A percentile compares a stretch with the other conserved stretches of the same genome.
Evolutionary conservation across 1,139 yeast species (phyloP).

Genomic region (Martiniozyma asiatica): DNA sequence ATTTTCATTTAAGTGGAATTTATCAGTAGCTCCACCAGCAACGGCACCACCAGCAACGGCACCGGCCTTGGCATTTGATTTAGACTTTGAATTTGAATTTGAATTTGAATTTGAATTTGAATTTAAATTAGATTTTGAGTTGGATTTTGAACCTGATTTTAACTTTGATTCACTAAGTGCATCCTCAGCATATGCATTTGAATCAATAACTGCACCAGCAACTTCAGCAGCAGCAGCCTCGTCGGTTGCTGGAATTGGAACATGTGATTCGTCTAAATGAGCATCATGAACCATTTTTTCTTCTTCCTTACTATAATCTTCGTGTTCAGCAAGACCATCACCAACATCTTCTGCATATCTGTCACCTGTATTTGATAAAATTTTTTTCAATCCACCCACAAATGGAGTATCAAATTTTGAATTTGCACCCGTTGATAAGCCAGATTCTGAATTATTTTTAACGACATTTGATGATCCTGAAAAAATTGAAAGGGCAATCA

Average conservation of each 20-base stretch:
- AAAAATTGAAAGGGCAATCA: too few relatives aligned
- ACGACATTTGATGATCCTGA: too few relatives aligned
- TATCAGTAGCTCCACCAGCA: conserved; percentile 6
- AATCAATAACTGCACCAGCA: too few relatives aligned
- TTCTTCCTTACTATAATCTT: background rate
- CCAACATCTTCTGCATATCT: background rate
- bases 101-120: background rate
- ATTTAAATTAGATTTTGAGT: background rate
- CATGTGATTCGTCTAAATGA: background rate
- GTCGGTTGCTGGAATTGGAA: too few relatives aligned
- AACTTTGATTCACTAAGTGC: background rate
- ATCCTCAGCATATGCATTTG: background rate
- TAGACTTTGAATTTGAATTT: background rate
- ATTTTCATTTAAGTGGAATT: conserved; percentile 2
- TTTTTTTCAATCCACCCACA: conserved; percentile 1
- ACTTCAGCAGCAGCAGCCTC: too few relatives aligned
- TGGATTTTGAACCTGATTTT: background rate
- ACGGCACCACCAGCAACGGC: background rate
- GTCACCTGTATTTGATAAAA: background rate
- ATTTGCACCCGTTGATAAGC: conserved; percentile 3
- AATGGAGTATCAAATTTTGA: too few relatives aligned
- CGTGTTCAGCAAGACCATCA: background rate
- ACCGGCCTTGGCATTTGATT: conserved; percentile 1
- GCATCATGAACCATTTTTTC: background rate
- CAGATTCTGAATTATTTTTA: background rate